phyloP scores from a whole-genome alignment of 2,329 filamentous ascomycete genomes.

The Beauveria caledonica region DNA sequence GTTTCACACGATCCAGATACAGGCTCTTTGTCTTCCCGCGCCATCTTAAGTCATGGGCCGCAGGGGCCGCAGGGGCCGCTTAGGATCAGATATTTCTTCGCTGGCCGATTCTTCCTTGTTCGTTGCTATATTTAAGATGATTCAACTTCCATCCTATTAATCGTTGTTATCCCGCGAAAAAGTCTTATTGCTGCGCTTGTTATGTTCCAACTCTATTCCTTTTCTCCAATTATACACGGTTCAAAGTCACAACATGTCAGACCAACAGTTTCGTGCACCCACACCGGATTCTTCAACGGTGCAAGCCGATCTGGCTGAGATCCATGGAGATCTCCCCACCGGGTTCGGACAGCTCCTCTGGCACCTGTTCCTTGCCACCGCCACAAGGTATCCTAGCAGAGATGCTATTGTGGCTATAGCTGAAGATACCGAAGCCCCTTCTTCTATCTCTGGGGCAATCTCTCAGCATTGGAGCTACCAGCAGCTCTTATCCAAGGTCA shows the following conservation, averaged over 20 bases:
- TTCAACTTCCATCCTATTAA: background rate
- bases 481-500: conserved; percentile 18
- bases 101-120: background rate
- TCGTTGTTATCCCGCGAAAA: background rate
- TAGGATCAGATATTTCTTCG: background rate
- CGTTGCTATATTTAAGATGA: background rate
- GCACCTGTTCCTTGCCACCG: conserved; percentile 24
- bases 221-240: background rate
- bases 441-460: background rate
- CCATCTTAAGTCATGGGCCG: background rate
- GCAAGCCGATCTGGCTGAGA: conserved; percentile 18
- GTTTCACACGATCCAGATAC: conserved; percentile 7
- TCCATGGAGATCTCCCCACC: conserved; percentile 19
- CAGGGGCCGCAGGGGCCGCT: background rate
- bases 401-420: conserved; percentile 30
- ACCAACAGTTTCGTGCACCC: background rate
- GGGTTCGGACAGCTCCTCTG: conserved; percentile 25
- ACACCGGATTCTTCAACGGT: background rate
- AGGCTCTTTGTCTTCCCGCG: background rate
- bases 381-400: conserved; percentile 20
- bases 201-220: background rate
- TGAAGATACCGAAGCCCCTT: background rate
- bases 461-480: conserved; percentile 21
- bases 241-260: background rate
- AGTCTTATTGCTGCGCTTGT: background rate